phyloP scores from a whole-genome alignment of 129 eudicot species.

The Flaveria linearis region DNA sequence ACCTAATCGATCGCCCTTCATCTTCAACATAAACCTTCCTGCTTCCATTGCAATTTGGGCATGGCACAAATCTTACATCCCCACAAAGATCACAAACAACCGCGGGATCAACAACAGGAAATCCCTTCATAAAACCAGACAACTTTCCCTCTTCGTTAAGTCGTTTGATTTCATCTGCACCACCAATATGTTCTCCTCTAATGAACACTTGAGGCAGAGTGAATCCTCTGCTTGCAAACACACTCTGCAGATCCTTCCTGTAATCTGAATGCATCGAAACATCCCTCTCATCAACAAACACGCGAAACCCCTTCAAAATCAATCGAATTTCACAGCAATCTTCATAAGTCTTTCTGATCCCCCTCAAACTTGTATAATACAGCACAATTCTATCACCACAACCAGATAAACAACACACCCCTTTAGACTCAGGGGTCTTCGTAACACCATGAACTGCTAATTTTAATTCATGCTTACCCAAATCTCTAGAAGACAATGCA shows the following conservation, averaged over 20 bases:
- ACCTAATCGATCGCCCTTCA: slow-evolving; percentile 62
- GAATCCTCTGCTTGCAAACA: slow-evolving; percentile 57
- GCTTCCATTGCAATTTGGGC: slow-evolving; percentile 81
- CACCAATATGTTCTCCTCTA: slow-evolving; percentile 67
- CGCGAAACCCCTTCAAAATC: slow-evolving; percentile 81
- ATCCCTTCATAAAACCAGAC: slow-evolving; percentile 60
- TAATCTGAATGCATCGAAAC: slow-evolving; percentile 82
- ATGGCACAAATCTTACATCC: slow-evolving; percentile 80
- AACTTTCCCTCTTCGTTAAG: slow-evolving; percentile 75
- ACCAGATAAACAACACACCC: slow-evolving; percentile 34
- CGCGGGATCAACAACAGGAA: slow-evolving; percentile 49
- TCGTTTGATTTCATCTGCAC: slow-evolving; percentile 78
- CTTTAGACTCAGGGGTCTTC: not conserved
- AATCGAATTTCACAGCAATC: slow-evolving; percentile 74
- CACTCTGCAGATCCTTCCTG: slow-evolving; percentile 67
- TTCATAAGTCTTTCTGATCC: slow-evolving; percentile 83
- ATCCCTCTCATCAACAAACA: slow-evolving; percentile 78
- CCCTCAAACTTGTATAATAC: slow-evolving; percentile 88
- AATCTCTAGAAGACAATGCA: slow-evolving; percentile 48
- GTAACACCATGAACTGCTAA: not conserved
- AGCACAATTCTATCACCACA: slow-evolving; percentile 68
- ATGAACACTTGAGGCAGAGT: slow-evolving; percentile 80
- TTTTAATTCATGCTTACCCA: slow-evolving; percentile 26
- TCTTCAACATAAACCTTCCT: slow-evolving; percentile 75
- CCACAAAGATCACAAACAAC: slow-evolving; percentile 76